Evolutionary conservation across 495 filamentous ascomycete genomes (phyloP).

Genomic region (Jackrogersella multiformis): DNA sequence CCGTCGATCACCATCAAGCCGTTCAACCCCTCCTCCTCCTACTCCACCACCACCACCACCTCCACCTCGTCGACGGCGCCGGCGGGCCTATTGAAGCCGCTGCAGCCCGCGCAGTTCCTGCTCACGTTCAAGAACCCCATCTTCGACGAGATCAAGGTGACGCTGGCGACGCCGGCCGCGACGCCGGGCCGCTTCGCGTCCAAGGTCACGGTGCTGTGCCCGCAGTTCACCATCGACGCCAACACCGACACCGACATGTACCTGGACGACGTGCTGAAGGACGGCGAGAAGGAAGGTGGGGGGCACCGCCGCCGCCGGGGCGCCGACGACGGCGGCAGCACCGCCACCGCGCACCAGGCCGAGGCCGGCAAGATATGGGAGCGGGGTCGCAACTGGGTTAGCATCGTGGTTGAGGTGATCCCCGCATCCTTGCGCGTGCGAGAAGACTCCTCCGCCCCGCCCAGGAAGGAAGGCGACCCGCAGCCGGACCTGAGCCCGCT

Average conservation of each 20-base stretch:
- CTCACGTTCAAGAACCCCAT: conserved; percentile 92
- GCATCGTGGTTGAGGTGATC: conserved; percentile 88
- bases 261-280: conserved; percentile 88
- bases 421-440: conserved; percentile 67
- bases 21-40: conserved; percentile 58
- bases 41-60: conserved; percentile 14
- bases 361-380: conserved; percentile 97
- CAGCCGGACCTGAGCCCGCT: conserved; percentile 49
- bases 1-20: conserved; percentile 78
- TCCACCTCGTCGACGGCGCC: too few relatives aligned
- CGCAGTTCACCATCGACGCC: conserved; percentile 92
- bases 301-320: conserved; percentile 50
- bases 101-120: conserved; percentile 80
- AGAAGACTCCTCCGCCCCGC: conserved; percentile 33
- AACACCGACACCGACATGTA: conserved; percentile 78
- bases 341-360: conserved; percentile 66
- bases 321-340: conserved; percentile 51
- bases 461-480: conserved; percentile 39
- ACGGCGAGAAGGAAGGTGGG: conserved; percentile 54
- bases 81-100: conserved; percentile 66
- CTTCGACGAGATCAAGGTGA: conserved; percentile 87
- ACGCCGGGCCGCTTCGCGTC: conserved; percentile 81
- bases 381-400: conserved; percentile 92
- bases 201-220: conserved; percentile 91
- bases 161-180: conserved; percentile 81